phyloP scores from a whole-genome alignment of 2,329 filamentous ascomycete species.

The Exophiala sp. region DNA sequence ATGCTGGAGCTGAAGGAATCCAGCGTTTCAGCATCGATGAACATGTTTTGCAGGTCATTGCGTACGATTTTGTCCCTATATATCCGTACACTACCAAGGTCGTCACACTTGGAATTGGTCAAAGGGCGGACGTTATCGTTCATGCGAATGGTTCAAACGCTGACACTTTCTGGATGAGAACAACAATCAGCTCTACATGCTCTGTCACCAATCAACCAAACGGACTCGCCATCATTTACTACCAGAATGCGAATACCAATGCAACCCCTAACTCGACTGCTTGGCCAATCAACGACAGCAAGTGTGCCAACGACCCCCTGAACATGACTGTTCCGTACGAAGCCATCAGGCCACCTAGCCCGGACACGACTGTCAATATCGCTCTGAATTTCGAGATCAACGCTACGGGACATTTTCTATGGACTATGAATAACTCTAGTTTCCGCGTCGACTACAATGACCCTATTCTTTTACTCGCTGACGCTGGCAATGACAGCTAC shows the following conservation, averaged over 20 bases:
- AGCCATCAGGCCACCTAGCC: conserved; percentile 20
- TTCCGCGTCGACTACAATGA: conserved; percentile 33
- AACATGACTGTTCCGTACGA: conserved; percentile 26
- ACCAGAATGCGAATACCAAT: conserved; percentile 22
- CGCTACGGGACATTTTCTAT: conserved; percentile 28
- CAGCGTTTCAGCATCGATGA: conserved; percentile 50
- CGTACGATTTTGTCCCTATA: conserved; percentile 61
- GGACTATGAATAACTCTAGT: conserved; percentile 30
- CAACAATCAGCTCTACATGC: conserved; percentile 27
- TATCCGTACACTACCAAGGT: conserved; percentile 59
- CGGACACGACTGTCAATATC: conserved; percentile 25
- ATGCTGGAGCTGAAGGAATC: conserved; percentile 35
- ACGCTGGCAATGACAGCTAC: conserved; percentile 9
- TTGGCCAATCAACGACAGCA: conserved; percentile 12
- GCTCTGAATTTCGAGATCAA: conserved; percentile 29
- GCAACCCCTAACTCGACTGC: conserved; percentile 19
- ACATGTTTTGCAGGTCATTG: conserved; percentile 62
- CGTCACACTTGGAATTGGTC: conserved; percentile 59
- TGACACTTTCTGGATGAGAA: conserved; percentile 36
- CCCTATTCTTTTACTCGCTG: conserved; percentile 16
- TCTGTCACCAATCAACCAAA: conserved; percentile 18
- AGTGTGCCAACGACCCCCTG: conserved; percentile 28
- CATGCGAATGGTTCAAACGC: conserved; percentile 30
- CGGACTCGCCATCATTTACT: conserved; percentile 28
- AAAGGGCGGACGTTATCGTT: conserved; percentile 38